These are phyloP conservation scores for Raphanus sativus DNA, from an alignment of 345 rosid genomes.

Conservation along the genomic window DNA sequence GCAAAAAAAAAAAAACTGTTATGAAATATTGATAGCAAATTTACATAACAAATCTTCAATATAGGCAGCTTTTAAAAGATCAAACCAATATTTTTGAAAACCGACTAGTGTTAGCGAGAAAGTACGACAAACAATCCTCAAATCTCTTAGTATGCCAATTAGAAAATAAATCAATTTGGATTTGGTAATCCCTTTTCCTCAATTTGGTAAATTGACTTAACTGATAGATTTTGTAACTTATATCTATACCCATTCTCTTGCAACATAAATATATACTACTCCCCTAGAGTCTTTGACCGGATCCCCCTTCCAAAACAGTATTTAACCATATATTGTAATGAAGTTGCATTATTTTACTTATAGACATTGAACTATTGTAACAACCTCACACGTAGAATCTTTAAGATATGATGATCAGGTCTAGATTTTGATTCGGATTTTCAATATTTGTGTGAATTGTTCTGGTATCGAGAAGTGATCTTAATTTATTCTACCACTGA, in stretches of 20 bases:
- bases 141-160: not conserved
- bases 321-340: not conserved
- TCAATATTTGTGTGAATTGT: conserved; percentile 9
- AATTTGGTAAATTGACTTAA: not conserved
- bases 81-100: not conserved
- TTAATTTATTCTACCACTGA: conserved; percentile 26
- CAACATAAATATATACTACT: conserved; percentile 10
- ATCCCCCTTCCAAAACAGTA: not conserved
- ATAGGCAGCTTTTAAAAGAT: not conserved
- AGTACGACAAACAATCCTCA: not conserved
- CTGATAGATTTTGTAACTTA: not conserved
- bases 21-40: not conserved
- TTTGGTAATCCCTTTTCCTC: not conserved
- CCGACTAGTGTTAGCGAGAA: not conserved
- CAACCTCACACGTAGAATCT: conserved; percentile 29
- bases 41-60: not conserved
- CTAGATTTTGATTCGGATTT: conserved; percentile 20
- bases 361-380: conserved; percentile 17
- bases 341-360: not conserved
- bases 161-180: not conserved
- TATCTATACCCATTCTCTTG: not conserved
- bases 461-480: conserved; percentile 18
- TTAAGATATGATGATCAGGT: conserved; percentile 12
- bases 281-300: not conserved
- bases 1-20: too few relatives aligned